Conservation (phyloP, 352 stramenopile species). For the Saprolegnia diclina region DNA sequence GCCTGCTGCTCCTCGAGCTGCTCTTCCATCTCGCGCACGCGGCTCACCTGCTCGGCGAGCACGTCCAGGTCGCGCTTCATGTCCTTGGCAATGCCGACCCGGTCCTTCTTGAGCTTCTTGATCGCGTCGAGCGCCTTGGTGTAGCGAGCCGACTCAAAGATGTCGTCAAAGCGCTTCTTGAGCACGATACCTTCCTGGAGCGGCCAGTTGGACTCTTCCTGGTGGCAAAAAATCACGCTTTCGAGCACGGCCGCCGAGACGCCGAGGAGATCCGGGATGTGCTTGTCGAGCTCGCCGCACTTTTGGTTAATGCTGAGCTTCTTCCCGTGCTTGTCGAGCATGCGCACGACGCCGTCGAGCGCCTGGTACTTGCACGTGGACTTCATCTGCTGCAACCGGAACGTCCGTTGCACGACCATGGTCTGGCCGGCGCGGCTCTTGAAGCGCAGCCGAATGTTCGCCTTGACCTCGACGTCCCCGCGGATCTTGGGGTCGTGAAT, state of each 20-base stretch:
- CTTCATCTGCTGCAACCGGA: slow-evolving; percentile 94
- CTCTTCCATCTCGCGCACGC: slow-evolving; percentile 28
- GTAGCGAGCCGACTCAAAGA: slow-evolving; percentile 98
- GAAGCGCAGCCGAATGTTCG: slow-evolving; percentile 87
- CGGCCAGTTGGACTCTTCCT: slow-evolving; percentile 98
- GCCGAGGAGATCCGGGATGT: slow-evolving; percentile 92
- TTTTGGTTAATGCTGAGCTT: slow-evolving; percentile 92
- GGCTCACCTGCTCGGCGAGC: slow-evolving; percentile 81
- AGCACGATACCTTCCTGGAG: slow-evolving; percentile 92
- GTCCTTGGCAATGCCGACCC: slow-evolving; percentile 80
- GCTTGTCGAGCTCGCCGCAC: slow-evolving; percentile 91
- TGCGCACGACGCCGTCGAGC: slow-evolving; percentile 92
- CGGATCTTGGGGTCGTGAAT: slow-evolving; percentile 95
- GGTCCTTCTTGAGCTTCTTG: slow-evolving; percentile 89
- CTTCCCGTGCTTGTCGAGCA: slow-evolving; percentile 86
- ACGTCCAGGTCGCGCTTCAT: slow-evolving; percentile 91
- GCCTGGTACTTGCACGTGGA: slow-evolving; percentile 90
- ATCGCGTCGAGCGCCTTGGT: slow-evolving; percentile 98
- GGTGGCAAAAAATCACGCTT: slow-evolving; percentile 99
- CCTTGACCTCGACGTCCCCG: slow-evolving; percentile 89
- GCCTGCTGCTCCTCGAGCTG: slow-evolving; percentile 38
- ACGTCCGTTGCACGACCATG: slow-evolving; percentile 91
- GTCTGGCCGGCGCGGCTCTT: slow-evolving; percentile 75
- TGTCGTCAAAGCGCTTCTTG: slow-evolving; percentile 99
- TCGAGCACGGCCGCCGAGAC: slow-evolving; percentile 98